Evolutionary conservation across 1,139 yeast genomes (phyloP).

Genomic region (Pichiaceae sp.): DNA sequence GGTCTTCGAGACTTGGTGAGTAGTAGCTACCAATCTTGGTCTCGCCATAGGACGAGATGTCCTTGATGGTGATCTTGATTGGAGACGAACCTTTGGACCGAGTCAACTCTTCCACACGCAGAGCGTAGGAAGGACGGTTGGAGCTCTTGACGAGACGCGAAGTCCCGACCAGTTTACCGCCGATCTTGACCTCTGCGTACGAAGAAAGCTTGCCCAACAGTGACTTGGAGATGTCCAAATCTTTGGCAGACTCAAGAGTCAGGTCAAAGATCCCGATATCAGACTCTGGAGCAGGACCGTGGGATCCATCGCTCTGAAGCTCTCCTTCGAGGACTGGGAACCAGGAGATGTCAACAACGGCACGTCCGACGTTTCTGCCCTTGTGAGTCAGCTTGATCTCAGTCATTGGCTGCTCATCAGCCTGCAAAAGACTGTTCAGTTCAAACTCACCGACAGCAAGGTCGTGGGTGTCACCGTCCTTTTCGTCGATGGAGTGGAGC

Average conservation of each 20-base stretch:
- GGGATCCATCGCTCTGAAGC: slow-evolving; percentile 34
- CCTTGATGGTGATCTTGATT: slow-evolving; percentile 48
- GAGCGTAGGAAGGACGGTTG: slow-evolving; percentile 68
- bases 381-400: slow-evolving; percentile 25
- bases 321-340: slow-evolving; percentile 47
- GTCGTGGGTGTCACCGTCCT: slow-evolving; percentile 44
- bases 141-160: slow-evolving; percentile 57
- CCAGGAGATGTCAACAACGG: slow-evolving; percentile 57
- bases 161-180: slow-evolving; percentile 35
- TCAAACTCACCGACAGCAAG: slow-evolving; percentile 52
- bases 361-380: slow-evolving; percentile 50
- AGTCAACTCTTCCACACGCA: slow-evolving; percentile 50
- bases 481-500: slow-evolving; percentile 25
- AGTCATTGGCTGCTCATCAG: slow-evolving; percentile 26
- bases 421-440: slow-evolving; percentile 51
- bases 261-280: slow-evolving; percentile 70
- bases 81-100: slow-evolving; percentile 50
- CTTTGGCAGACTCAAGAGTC: slow-evolving; percentile 62
- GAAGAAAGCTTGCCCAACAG: slow-evolving; percentile 67
- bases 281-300: slow-evolving; percentile 34
- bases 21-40: slow-evolving; percentile 45
- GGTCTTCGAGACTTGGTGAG: slow-evolving; percentile 41
- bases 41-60: slow-evolving; percentile 38
- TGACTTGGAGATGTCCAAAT: slow-evolving; percentile 56
- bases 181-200: slow-evolving; percentile 48